phyloP scores from a whole-genome alignment of 176 grass and related monocot genomes.

The Musa beccarii region DNA sequence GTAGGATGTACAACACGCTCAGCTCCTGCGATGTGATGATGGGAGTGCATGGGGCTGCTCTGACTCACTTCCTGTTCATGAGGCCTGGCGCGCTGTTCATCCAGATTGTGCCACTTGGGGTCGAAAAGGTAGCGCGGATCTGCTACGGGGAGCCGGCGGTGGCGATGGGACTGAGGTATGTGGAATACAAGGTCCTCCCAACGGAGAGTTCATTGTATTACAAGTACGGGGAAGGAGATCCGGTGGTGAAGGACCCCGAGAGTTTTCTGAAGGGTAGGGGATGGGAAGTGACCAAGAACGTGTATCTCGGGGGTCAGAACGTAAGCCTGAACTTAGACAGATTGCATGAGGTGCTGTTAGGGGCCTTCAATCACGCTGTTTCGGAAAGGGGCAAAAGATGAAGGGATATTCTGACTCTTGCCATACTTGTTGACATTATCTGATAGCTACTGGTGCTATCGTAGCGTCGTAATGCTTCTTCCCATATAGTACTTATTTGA shows the following conservation, averaged over 20 bases:
- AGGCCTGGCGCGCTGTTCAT: conserved; percentile 69
- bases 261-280: conserved; percentile 42
- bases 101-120: conserved; percentile 67
- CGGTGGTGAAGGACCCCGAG: conserved; percentile 65
- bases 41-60: conserved; percentile 87
- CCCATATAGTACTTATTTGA: too few species aligned
- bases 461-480: too few species aligned
- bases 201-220: conserved; percentile 64
- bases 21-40: conserved; percentile 91
- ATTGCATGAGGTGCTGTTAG: conserved; percentile 44
- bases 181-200: conserved; percentile 56
- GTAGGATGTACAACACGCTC: conserved; percentile 57
- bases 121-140: conserved; percentile 52
- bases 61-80: conserved; percentile 94
- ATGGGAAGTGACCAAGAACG: conserved; percentile 83
- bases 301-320: conserved; percentile 77
- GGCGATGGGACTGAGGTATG: conserved; percentile 46
- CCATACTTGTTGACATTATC: too few species aligned
- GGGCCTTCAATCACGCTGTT: conserved; percentile 41
- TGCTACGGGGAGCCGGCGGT: conserved; percentile 62
- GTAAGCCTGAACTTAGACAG: conserved; percentile 52
- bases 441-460: too few species aligned
- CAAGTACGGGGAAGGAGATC: conserved; percentile 52
- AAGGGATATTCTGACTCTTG: too few species aligned
- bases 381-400: conserved; percentile 10